Evolutionary conservation across 2,329 filamentous ascomycete genomes (phyloP), one percentile per base, ranked within the genome.

Genomic region (Lachnellula occidentalis): DNA sequence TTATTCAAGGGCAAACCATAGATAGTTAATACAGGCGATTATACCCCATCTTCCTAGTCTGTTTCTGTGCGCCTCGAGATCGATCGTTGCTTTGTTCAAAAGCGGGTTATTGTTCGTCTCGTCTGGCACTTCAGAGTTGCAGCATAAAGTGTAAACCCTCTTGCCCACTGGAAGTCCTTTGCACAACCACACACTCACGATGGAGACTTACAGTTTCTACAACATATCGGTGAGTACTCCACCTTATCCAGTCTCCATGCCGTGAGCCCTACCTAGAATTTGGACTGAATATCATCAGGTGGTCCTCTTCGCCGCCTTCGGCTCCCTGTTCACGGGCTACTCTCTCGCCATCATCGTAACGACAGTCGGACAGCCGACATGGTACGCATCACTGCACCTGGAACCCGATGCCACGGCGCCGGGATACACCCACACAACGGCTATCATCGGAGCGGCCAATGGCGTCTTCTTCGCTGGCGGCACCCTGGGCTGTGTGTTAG

Each of bases 401-500:
- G 45, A 47, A 22, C 5, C 49, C 9, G 34, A 53, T 34, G 24
- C 53, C 15, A 53, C 53, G 6, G 48, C 45, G 8, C 53, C 50
- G 22, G 49, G 49, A 8, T 58, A 58, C 47, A 45, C 19, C 36
- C 53, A 58, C 31, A 58, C 56, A 14, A 58, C 48, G 7, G 51
- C 52, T 19, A 58, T 55, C 34, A 58, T 58, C 21, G 56, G 53
- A 17, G 53, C 55, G 27, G 45, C 42, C 17, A 60, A 57, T 45
- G 55, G 55, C 19, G 68, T 74, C 34, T 74, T 73, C 62, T 73
- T 73, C 74, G 42, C 56, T 7, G 54, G 42, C 7, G 64, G 61
- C 5, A 48, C 59, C 31, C 48, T 64, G n/a, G 64, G 64, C 9
- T 48, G 50, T 42, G n/a, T 65, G 54, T 54, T 62, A 47, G 59